Evolutionary conservation across 2,329 filamentous ascomycete species (phyloP).

Genomic region (Arthroderma uncinatum): DNA sequence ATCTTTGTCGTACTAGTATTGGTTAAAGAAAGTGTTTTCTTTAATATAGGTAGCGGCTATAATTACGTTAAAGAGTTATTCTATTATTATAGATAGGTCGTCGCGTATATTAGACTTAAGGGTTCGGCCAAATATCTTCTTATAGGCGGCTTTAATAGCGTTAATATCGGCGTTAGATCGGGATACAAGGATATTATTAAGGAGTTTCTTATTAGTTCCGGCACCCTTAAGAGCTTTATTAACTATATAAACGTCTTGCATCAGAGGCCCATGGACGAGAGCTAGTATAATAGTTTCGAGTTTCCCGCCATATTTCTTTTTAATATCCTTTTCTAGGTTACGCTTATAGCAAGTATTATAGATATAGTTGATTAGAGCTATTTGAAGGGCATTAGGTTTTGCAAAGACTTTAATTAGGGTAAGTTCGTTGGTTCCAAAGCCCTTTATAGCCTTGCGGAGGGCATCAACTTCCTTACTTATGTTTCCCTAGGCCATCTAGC

Average conservation of each 20-base stretch:
- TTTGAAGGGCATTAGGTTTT: constrained; percentile 60
- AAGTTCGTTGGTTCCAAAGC: constrained; percentile 71
- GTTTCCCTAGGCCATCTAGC: constrained; percentile 52
- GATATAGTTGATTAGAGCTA: constrained; percentile 50
- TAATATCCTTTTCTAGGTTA: constrained; percentile 59
- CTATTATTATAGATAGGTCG: constrained; percentile 77
- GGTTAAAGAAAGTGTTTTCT: constrained; percentile 62
- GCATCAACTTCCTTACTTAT: constrained; percentile 53
- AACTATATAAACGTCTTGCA: constrained; percentile 61
- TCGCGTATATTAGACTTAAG: constrained; percentile 63
- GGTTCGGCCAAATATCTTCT: constrained; percentile 51
- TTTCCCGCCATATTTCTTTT: constrained; percentile 60
- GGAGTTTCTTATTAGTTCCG: constrained; percentile 73
- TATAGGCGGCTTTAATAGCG: constrained; percentile 76
- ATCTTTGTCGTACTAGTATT: constrained; percentile 62
- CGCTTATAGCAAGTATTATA: constrained; percentile 53
- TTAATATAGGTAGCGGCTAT: constrained; percentile 63
- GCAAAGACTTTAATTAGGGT: constrained; percentile 55
- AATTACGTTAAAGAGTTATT: constrained; percentile 73
- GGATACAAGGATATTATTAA: constrained; percentile 76
- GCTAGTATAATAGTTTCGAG: constrained; percentile 59
- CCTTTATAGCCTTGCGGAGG: constrained; percentile 71
- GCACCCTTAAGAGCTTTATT: constrained; percentile 62
- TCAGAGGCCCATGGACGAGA: constrained; percentile 63
- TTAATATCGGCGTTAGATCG: constrained; percentile 78